Base-by-base conservation (phyloP, 108 stramenopile species). In the Mayamaea pseudoterrestris region DNA sequence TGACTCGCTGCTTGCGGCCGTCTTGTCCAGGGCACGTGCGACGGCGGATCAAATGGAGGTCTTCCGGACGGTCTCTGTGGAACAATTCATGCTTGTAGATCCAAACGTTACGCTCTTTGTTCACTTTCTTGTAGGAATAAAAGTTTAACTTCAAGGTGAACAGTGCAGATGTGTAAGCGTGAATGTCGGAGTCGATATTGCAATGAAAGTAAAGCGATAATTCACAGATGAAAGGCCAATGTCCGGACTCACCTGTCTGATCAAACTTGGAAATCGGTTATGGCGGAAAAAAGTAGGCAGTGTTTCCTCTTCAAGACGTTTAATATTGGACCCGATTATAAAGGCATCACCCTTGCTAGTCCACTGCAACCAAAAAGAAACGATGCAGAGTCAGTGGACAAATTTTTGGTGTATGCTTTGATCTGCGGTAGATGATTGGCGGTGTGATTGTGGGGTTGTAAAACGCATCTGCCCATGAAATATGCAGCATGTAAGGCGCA, bases 161-260 rank as follows among this genome's bases (percentile, higher is more conserved):
- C n/a, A n/a, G n/a, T n/a, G n/a, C n/a, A n/a, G n/a, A n/a, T n/a
- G n/a, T n/a, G n/a, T n/a, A n/a, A n/a, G n/a, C n/a, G n/a, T n/a
- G n/a, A n/a, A n/a, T n/a, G n/a, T n/a, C n/a, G n/a, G n/a, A n/a
- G n/a, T n/a, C n/a, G n/a, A n/a, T n/a, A n/a, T n/a, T n/a, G n/a
- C n/a, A n/a, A n/a, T n/a, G n/a, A n/a, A n/a, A n/a, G n/a, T n/a
- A n/a, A n/a, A n/a, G n/a, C 21, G 21, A 45, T 25, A 45, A 45
- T 41, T 21, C 40, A 21, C 12, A 17, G 21, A 23, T 37, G 13
- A 83, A 80, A 57, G 87, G 87, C 36, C n/a, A n/a, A n/a, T n/a
- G n/a, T n/a, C n/a, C n/a, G n/a, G n/a, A n/a, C n/a, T n/a, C n/a
- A 95, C 76, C 68, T 96, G 95, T 50, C 95, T 74, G 18, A 96